phyloP scores from a whole-genome alignment of 306 rosid species.

The Hylodesmum podocarpum region DNA sequence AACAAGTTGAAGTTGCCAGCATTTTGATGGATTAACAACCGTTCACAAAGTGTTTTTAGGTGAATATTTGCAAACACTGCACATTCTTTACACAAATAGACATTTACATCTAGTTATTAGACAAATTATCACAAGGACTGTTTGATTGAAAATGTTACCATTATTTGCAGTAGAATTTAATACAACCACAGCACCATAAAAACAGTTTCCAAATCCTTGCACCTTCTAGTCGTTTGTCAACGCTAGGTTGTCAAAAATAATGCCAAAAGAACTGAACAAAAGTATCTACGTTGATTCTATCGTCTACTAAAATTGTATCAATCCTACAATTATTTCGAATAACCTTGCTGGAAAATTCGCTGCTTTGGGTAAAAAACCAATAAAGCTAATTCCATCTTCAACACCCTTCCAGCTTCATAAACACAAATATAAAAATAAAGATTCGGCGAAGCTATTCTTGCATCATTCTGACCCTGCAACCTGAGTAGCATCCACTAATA shows the following conservation, averaged over 20 bases:
- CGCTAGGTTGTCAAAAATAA: not conserved
- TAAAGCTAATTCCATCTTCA: constrained; percentile 26
- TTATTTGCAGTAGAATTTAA: constrained; percentile 31
- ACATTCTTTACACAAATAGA: not conserved
- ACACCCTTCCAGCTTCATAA: constrained; percentile 15
- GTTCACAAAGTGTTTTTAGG: not conserved
- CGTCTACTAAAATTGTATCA: constrained; percentile 26
- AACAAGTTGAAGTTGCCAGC: not conserved
- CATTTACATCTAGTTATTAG: not conserved
- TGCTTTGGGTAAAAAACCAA: constrained; percentile 24
- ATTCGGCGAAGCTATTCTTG: constrained; percentile 29
- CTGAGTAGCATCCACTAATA: constrained; percentile 44
- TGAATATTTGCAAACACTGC: not conserved
- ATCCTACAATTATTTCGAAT: constrained; percentile 43
- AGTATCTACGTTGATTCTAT: not conserved
- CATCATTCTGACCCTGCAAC: constrained; percentile 38
- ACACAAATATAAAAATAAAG: constrained; percentile 29
- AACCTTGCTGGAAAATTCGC: constrained; percentile 15
- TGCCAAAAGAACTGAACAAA: not conserved
- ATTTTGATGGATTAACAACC: not conserved
- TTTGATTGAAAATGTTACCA: not conserved
- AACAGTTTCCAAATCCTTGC: constrained; percentile 19
- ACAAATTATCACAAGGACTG: not conserved
- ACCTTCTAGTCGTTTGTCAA: not conserved
- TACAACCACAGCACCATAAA: constrained; percentile 30